A percentile compares a stretch with the other conserved stretches of the same genome.
Conservation (phyloP, 1,139 yeast species). For the Schizosaccharomyces versatilis region DNA sequence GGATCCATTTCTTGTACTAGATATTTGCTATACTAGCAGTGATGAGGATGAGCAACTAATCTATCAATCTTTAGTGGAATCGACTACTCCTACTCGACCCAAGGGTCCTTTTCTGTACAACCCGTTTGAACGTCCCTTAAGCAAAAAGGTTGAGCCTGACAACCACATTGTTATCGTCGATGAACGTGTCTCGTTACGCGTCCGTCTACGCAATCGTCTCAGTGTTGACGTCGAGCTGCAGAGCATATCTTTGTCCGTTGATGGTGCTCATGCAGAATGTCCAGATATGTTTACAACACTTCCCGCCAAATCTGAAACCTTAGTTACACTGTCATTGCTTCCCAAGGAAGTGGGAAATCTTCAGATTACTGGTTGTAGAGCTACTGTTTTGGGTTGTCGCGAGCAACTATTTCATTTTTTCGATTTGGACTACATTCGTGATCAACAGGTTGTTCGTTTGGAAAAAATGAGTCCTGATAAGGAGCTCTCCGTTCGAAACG, state of each 20-base stretch:
- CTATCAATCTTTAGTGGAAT: constrained; percentile 11
- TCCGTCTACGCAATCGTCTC: neutral
- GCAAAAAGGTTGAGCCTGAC: neutral
- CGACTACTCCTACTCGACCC: too few relatives aligned
- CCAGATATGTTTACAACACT: neutral
- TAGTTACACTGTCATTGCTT: neutral
- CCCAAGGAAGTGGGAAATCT: neutral
- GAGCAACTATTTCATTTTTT: neutral
- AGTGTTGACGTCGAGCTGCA: neutral
- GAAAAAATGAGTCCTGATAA: neutral
- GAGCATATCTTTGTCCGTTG: neutral
- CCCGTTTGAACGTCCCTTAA: neutral
- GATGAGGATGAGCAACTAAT: constrained; percentile 26
- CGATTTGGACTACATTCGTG: neutral
- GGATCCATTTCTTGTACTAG: constrained; percentile 49
- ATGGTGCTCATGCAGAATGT: neutral
- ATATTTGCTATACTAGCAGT: constrained; percentile 21
- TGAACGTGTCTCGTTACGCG: neutral
- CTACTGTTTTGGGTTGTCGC: neutral
- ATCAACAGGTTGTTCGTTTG: neutral
- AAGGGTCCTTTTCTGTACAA: neutral
- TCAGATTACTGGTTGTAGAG: neutral
- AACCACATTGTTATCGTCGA: neutral
- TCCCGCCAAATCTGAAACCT: neutral
- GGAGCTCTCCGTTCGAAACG: too few relatives aligned